Percentiles rank a stretch among this genome's conserved stretches.
These are phyloP conservation scores for Simmondsia chinensis DNA, from an alignment of 148 eudicot species.

Conservation along the genomic window DNA sequence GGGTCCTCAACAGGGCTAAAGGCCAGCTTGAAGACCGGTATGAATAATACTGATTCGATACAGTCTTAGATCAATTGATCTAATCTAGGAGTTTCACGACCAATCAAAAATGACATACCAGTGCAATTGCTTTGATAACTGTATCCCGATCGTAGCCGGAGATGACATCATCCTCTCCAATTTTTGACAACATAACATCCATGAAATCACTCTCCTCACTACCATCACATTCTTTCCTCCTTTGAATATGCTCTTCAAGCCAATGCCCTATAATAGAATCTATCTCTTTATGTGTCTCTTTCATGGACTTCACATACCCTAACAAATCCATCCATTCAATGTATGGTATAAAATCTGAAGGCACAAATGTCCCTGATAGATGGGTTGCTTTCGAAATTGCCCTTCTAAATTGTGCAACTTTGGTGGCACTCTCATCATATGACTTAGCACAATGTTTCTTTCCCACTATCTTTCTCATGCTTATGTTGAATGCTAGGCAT, in stretches of 20 bases:
- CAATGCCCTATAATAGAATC: slow-evolving; percentile 26
- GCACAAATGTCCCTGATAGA: slow-evolving; percentile 27
- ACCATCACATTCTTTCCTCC: slow-evolving; percentile 3
- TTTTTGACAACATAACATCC: slow-evolving; percentile 16
- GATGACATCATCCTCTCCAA: slow-evolving; percentile 3
- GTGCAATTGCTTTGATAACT: slow-evolving; percentile 19
- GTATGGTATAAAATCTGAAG: slow-evolving; percentile 24
- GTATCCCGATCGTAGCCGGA: slow-evolving; percentile 7
- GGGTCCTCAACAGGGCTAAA: too few species aligned
- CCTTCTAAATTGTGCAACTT: slow-evolving; percentile 17
- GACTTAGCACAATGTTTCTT: slow-evolving; percentile 21
- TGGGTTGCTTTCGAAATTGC: slow-evolving; percentile 23
- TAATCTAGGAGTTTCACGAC: neutral
- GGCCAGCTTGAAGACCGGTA: too few species aligned
- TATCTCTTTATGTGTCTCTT: slow-evolving; percentile 16
- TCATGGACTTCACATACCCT: slow-evolving; percentile 35
- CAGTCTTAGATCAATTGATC: neutral
- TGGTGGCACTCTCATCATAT: neutral
- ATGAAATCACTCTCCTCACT: slow-evolving; percentile 16
- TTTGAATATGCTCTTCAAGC: slow-evolving; percentile 33
- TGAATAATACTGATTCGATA: neutral
- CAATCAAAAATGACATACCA: too few species aligned
- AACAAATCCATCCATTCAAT: slow-evolving; percentile 40
- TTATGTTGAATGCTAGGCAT: slow-evolving; percentile 22
- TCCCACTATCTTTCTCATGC: slow-evolving; percentile 25